Percentiles rank a stretch among this genome's conserved stretches.
phyloP scores from a whole-genome alignment of 805 yeast species.

The Pachysolen tannophilus region DNA sequence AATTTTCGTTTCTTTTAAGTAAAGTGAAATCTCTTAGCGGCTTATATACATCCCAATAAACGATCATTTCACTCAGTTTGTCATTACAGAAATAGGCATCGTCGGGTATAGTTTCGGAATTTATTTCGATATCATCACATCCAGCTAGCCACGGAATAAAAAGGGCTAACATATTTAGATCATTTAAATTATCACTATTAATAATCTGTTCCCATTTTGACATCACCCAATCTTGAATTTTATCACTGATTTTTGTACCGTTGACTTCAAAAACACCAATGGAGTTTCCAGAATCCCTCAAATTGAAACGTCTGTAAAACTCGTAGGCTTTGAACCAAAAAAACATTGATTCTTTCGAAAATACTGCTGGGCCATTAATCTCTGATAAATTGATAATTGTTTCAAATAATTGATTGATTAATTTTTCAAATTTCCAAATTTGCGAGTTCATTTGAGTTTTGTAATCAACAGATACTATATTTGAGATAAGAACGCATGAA shows the following conservation, averaged over 20 bases:
- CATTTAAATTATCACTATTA: conserved; percentile 4
- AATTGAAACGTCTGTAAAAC: conserved; percentile 26
- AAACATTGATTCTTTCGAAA: conserved; percentile 37
- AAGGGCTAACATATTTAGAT: conserved; percentile 17
- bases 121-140: not conserved
- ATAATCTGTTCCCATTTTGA: conserved; percentile 33
- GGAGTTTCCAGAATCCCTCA: too few relatives aligned
- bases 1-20: not conserved
- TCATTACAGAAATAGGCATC: conserved; percentile 1
- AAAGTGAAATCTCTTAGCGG: not conserved
- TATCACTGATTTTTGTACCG: conserved; percentile 11
- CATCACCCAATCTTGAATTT: conserved; percentile 43
- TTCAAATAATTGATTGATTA: conserved; percentile 37
- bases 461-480: conserved; percentile 7
- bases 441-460: not conserved
- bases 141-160: conserved; percentile 41
- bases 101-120: not conserved
- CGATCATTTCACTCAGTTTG: not conserved
- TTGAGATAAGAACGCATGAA: conserved; percentile 26
- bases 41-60: not conserved
- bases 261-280: too few relatives aligned
- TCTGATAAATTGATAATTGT: conserved; percentile 46
- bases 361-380: conserved; percentile 48
- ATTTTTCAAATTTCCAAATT: conserved; percentile 23
- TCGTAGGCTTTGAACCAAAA: conserved; percentile 45